phyloP scores from a whole-genome alignment of 2,329 filamentous ascomycete species.

The Beauveria caledonica region DNA sequence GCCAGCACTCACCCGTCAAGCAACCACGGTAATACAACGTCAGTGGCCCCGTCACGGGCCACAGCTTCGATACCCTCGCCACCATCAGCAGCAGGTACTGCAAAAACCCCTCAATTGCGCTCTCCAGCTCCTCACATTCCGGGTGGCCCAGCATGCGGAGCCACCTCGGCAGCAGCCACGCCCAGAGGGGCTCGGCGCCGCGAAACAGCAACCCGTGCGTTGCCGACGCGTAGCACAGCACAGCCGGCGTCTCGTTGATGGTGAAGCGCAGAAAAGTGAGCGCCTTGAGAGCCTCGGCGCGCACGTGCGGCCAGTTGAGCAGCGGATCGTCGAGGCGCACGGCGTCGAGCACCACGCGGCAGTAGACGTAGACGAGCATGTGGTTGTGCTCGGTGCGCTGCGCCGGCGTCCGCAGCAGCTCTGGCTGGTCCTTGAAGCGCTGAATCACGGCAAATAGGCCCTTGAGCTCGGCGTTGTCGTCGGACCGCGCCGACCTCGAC shows the following conservation, averaged over 20 bases:
- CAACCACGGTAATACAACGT: constrained; percentile 40
- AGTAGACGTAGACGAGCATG: constrained; percentile 76
- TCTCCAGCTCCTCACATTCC: constrained; percentile 37
- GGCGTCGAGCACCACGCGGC: constrained; percentile 67
- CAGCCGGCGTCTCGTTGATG: constrained; percentile 63
- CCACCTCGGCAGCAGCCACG: constrained; percentile 54
- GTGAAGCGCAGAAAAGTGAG: constrained; percentile 70
- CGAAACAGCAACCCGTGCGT: constrained; percentile 39
- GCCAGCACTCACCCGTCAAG: constrained; percentile 33
- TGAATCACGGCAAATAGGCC: constrained; percentile 55
- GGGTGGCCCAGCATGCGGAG: constrained; percentile 48
- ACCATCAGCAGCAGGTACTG: constrained; percentile 38
- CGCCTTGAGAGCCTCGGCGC: constrained; percentile 59
- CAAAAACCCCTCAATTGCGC: constrained; percentile 46
- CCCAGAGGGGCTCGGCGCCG: constrained; percentile 54
- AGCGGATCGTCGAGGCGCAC: constrained; percentile 63
- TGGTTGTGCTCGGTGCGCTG: constrained; percentile 71
- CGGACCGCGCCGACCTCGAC: constrained; percentile 50
- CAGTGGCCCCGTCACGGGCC: constrained; percentile 38
- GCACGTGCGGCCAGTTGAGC: constrained; percentile 44
- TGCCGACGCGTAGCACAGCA: constrained; percentile 45
- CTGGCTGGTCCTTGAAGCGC: constrained; percentile 42
- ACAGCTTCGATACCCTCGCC: constrained; percentile 36
- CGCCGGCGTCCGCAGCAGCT: constrained; percentile 49
- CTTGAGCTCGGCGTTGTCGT: constrained; percentile 66